Conservation (phyloP, 495 filamentous ascomycete genomes). For the Hypoxylon fragiforme region DNA sequence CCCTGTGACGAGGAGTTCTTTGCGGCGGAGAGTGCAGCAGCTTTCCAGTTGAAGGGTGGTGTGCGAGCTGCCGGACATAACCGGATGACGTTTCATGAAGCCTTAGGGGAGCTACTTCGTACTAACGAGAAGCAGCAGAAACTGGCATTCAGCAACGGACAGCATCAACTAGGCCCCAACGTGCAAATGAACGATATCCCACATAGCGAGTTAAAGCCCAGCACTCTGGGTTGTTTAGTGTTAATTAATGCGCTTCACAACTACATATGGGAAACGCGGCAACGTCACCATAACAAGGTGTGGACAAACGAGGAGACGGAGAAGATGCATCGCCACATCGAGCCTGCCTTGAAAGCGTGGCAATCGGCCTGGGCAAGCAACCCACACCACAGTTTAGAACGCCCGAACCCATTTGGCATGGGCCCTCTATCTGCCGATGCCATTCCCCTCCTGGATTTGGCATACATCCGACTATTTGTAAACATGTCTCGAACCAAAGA, state of each 20-base stretch:
- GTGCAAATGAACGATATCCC: slow-evolving; percentile 52
- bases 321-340: slow-evolving; percentile 94
- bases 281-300: slow-evolving; percentile 82
- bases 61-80: slow-evolving; percentile 65
- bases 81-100: slow-evolving; percentile 69
- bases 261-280: slow-evolving; percentile 97
- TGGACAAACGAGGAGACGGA: slow-evolving; percentile 94
- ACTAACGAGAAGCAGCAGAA: slow-evolving; percentile 75
- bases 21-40: slow-evolving; percentile 75
- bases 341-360: slow-evolving; percentile 93
- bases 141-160: slow-evolving; percentile 46
- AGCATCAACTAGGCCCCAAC: slow-evolving; percentile 51
- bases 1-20: slow-evolving; percentile 95
- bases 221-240: slow-evolving; percentile 91
- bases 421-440: slow-evolving; percentile 91
- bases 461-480: slow-evolving; percentile 91
- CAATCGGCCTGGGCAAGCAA: slow-evolving; percentile 91
- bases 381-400: slow-evolving; percentile 81
- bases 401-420: slow-evolving; percentile 86
- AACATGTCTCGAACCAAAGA: slow-evolving; percentile 91
- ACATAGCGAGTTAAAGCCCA: slow-evolving; percentile 74
- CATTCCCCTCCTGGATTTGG: slow-evolving; percentile 91
- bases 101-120: slow-evolving; percentile 77
- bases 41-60: slow-evolving; percentile 79
- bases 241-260: slow-evolving; percentile 96